A percentile compares a stretch with the other conserved stretches of the same genome.
These are phyloP conservation scores for Fusarium liriodendri DNA, from an alignment of 2,329 filamentous ascomycete genomes.

Conservation along the genomic window DNA sequence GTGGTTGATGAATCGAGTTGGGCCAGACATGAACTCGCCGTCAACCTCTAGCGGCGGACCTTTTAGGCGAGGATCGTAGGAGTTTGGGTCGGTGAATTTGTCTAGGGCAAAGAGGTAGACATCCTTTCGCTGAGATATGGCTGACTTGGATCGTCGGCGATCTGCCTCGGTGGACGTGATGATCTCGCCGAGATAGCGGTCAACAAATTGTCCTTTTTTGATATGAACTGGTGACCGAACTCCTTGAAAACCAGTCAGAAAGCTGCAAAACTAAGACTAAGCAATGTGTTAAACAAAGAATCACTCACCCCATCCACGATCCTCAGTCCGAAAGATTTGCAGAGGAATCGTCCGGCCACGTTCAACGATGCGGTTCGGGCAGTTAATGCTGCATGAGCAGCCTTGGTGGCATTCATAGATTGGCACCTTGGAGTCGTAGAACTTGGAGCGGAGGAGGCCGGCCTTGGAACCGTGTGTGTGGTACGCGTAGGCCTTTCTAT, in stretches of 20 bases:
- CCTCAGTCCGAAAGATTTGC: constrained; percentile 79
- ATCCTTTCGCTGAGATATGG: constrained; percentile 72
- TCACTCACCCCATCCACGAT: constrained; percentile 78
- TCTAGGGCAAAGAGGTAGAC: constrained; percentile 85
- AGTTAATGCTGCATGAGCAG: constrained; percentile 73
- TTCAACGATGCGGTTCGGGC: constrained; percentile 82
- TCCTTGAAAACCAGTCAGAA: constrained; percentile 53
- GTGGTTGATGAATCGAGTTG: constrained; percentile 86
- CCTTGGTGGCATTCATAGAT: constrained; percentile 85
- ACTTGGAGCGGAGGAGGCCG: constrained; percentile 63
- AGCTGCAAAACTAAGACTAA: neutral
- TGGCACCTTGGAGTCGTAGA: constrained; percentile 66
- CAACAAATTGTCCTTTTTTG: constrained; percentile 80
- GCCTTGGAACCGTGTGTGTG: constrained; percentile 64
- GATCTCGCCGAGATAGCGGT: constrained; percentile 80
- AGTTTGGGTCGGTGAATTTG: constrained; percentile 75
- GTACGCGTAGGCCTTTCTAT: constrained; percentile 69
- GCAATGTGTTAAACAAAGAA: neutral
- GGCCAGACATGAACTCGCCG: constrained; percentile 82
- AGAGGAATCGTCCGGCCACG: constrained; percentile 76
- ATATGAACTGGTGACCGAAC: constrained; percentile 74
- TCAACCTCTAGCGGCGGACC: constrained; percentile 70
- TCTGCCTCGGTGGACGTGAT: constrained; percentile 74
- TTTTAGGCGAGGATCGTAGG: constrained; percentile 66
- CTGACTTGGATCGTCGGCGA: constrained; percentile 67